phyloP scores from a whole-genome alignment of 192 early-diverging fungal genomes.

The Linnemannia schmuckeri region DNA sequence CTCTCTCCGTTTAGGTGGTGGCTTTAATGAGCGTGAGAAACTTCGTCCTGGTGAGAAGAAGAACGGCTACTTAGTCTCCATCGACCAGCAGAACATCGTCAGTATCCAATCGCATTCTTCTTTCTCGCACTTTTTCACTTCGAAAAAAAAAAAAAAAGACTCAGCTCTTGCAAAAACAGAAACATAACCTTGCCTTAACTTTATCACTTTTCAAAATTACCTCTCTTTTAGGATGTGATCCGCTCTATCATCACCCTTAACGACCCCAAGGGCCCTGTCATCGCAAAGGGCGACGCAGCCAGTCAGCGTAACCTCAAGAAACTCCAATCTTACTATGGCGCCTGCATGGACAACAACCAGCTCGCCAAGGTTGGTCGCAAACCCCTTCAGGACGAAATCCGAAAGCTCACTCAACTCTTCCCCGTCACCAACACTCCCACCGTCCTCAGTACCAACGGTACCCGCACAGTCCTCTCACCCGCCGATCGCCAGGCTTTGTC shows the following conservation, averaged over 20 bases:
- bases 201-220: neutral
- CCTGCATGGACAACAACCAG: constrained; percentile 60
- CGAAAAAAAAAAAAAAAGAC: neutral
- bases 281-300: constrained; percentile 49
- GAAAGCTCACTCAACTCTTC: constrained; percentile 37
- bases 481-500: constrained; percentile 26
- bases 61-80: constrained; percentile 16
- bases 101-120: neutral
- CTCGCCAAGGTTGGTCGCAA: constrained; percentile 46
- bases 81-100: constrained; percentile 22
- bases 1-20: constrained; percentile 18
- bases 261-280: constrained; percentile 20
- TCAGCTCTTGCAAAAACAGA: neutral
- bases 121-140: neutral
- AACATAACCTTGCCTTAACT: neutral
- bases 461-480: constrained; percentile 10
- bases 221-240: constrained; percentile 44
- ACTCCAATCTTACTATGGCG: constrained; percentile 65
- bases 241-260: constrained; percentile 58
- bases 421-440: constrained; percentile 19
- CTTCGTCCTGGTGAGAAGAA: constrained; percentile 16
- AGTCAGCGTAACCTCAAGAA: constrained; percentile 65
- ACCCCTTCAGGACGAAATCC: constrained; percentile 48
- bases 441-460: neutral
- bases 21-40: constrained; percentile 22